phyloP scores from a whole-genome alignment of 2,329 filamentous ascomycete species.

The Myriosclerotinia scirpicola region DNA sequence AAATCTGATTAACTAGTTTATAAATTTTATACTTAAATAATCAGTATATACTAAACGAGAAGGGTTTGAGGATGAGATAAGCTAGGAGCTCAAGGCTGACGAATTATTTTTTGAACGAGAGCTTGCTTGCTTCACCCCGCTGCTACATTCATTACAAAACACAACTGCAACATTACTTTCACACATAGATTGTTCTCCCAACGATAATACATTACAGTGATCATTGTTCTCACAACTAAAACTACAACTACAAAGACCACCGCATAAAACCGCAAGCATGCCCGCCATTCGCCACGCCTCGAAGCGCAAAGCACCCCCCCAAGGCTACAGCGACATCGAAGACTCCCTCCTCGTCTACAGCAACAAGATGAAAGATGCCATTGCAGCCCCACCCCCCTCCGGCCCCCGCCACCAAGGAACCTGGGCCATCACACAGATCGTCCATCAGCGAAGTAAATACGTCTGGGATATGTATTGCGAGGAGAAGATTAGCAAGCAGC shows the following conservation, averaged over 20 bases:
- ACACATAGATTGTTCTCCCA: not conserved
- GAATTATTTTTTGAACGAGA: constrained; percentile 13
- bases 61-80: too few species aligned
- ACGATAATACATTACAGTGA: not conserved
- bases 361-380: constrained; percentile 94
- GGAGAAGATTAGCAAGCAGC: constrained; percentile 84
- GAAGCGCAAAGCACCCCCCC: constrained; percentile 79
- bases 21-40: too few species aligned
- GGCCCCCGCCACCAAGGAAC: constrained; percentile 83
- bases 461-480: constrained; percentile 98
- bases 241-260: not conserved
- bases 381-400: constrained; percentile 81
- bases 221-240: not conserved
- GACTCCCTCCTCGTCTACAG: constrained; percentile 81
- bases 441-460: constrained; percentile 87
- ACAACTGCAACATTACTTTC: not conserved
- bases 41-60: too few species aligned
- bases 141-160: not conserved
- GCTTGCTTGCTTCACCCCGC: constrained; percentile 18
- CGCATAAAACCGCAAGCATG: constrained; percentile 51
- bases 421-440: constrained; percentile 98
- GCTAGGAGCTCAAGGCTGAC: constrained; percentile 25
- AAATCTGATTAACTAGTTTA: too few species aligned
- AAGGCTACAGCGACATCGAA: constrained; percentile 85
- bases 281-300: constrained; percentile 73